These are phyloP conservation scores for Entomortierella chlamydospora DNA, from an alignment of 192 early-diverging fungal species.

Conservation along the genomic window DNA sequence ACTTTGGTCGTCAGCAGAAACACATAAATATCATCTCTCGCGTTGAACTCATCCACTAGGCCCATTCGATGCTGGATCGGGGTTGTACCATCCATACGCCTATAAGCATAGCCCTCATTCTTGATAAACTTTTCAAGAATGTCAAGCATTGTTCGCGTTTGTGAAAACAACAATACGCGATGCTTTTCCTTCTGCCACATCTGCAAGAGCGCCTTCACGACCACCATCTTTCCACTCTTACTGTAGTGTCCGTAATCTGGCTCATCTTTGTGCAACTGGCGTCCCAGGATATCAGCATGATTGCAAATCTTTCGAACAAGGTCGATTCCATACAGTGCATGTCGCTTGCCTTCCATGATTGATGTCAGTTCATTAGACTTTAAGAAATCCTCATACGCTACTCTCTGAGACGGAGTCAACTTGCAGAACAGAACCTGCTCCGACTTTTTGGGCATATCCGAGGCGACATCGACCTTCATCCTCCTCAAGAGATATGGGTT, in stretches of 20 bases:
- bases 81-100: conserved; percentile 97
- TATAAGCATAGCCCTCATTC: conserved; percentile 69
- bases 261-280: conserved; percentile 49
- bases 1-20: conserved; percentile 99
- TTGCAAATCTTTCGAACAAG: conserved; percentile 97
- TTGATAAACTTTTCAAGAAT: conserved; percentile 86
- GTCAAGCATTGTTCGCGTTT: conserved; percentile 95
- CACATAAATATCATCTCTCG: conserved; percentile 73
- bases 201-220: conserved; percentile 83
- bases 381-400: conserved; percentile 79
- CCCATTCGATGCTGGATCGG: conserved; percentile 86
- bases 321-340: conserved; percentile 92
- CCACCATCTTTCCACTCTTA: conserved; percentile 89
- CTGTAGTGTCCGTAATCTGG: conserved; percentile 71
- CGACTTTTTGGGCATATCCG: conserved; percentile 88
- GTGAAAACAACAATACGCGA: conserved; percentile 91
- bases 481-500: conserved; percentile 92
- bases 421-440: conserved; percentile 96
- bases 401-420: conserved; percentile 78
- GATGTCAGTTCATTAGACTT: conserved; percentile 76
- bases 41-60: conserved; percentile 91
- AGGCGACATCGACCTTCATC: conserved; percentile 92
- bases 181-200: conserved; percentile 91
- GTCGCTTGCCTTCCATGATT: conserved; percentile 83
- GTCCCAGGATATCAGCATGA: conserved; percentile 84